phyloP scores from a whole-genome alignment of 169 alveolate genomes.

The Plasmodium vivax region DNA sequence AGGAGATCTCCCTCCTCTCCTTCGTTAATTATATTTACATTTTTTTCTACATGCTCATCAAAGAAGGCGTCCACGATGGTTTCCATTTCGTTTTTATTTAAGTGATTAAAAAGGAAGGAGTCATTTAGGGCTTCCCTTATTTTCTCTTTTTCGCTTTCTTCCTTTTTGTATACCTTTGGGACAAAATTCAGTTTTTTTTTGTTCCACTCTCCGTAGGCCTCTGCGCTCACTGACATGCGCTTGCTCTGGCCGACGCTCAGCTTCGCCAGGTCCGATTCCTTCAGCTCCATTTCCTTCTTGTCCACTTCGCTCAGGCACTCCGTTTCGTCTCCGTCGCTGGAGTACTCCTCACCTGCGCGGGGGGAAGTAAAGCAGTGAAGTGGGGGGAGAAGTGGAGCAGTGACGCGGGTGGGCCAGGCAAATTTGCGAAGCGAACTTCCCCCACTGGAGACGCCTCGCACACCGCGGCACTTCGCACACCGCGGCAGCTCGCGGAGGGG shows the following conservation, averaged over 20 bases:
- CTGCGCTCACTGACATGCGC: conserved; percentile 87
- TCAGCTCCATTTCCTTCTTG: conserved; percentile 40
- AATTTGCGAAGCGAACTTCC: neutral
- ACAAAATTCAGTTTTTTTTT: conserved; percentile 87
- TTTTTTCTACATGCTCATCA: conserved; percentile 83
- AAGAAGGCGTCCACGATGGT: conserved; percentile 92
- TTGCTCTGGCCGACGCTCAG: neutral
- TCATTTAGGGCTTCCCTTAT: conserved; percentile 83
- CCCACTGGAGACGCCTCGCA: neutral
- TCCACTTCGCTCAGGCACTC: conserved; percentile 30
- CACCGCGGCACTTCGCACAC: neutral
- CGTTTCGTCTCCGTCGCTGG: conserved; percentile 70
- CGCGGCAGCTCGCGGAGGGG: neutral
- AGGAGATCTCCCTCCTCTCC: conserved; percentile 97
- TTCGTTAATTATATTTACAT: conserved; percentile 90
- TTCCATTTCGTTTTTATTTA: conserved; percentile 86
- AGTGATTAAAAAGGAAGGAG: conserved; percentile 86
- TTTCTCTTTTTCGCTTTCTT: conserved; percentile 84
- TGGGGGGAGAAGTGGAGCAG: neutral
- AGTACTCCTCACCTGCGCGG: conserved; percentile 17
- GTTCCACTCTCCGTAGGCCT: conserved; percentile 94
- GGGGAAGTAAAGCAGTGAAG: neutral
- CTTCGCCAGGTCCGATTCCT: neutral
- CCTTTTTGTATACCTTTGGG: conserved; percentile 87
- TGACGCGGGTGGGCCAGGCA: neutral